phyloP scores from a whole-genome alignment of 306 rosid genomes.

The Cucurbita moschata region DNA sequence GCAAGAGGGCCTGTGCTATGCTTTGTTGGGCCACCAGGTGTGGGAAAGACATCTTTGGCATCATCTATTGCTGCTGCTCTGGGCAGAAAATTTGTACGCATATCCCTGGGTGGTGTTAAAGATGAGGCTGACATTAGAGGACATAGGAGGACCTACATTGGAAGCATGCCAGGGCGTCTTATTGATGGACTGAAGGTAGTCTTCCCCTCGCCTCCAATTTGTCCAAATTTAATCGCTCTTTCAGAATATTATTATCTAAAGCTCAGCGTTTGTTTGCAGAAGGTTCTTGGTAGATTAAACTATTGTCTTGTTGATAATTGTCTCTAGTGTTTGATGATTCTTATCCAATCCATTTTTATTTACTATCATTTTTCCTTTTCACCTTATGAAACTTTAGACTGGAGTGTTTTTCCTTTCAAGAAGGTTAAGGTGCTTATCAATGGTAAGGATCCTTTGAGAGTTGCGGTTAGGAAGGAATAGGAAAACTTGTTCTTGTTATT shows the following conservation, averaged over 20 bases:
- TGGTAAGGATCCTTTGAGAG: neutral
- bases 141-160: slow-evolving; percentile 95
- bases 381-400: neutral
- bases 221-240: neutral
- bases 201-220: neutral
- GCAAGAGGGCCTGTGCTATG: slow-evolving; percentile 99
- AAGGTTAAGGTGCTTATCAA: neutral
- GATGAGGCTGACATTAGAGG: slow-evolving; percentile 98
- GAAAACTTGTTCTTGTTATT: neutral
- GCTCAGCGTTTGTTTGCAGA: neutral
- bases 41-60: slow-evolving; percentile 93
- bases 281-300: neutral
- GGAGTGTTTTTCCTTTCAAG: neutral
- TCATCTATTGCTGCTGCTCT: slow-evolving; percentile 90
- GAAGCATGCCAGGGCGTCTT: slow-evolving; percentile 99
- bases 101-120: slow-evolving; percentile 97
- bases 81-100: slow-evolving; percentile 77
- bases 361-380: neutral
- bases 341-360: neutral
- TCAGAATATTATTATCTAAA: neutral
- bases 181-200: slow-evolving; percentile 85
- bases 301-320: neutral
- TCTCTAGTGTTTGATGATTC: neutral
- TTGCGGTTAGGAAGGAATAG: neutral
- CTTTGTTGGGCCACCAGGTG: slow-evolving; percentile 99